Percentiles rank a stretch among this genome's conserved stretches.
Evolutionary conservation across 2,329 filamentous ascomycete genomes (phyloP).

Genomic region (Tolypocladium guangdongense): DNA sequence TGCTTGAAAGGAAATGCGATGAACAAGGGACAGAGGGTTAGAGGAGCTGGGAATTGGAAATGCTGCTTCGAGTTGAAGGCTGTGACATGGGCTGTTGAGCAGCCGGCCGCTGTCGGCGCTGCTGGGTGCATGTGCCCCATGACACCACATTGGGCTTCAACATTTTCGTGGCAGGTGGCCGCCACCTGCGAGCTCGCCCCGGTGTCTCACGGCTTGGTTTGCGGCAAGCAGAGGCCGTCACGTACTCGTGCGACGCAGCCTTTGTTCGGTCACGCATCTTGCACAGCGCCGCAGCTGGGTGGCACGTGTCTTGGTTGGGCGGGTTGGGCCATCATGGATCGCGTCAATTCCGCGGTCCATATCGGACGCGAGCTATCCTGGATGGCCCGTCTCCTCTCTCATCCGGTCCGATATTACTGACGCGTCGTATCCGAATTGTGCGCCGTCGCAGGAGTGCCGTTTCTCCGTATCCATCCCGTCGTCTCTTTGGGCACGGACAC

Average conservation of each 20-base stretch:
- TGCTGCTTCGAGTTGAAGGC: background rate
- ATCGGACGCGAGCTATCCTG: background rate
- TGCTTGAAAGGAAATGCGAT: background rate
- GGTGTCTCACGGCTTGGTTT: background rate
- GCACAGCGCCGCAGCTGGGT: background rate
- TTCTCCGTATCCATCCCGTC: background rate
- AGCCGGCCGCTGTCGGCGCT: background rate
- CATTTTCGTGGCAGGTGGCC: background rate
- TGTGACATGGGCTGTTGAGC: background rate
- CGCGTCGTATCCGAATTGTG: background rate
- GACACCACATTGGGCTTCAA: background rate
- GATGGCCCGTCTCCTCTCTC: too few relatives aligned
- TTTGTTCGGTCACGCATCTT: background rate
- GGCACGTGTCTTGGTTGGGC: background rate
- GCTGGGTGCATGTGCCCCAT: background rate
- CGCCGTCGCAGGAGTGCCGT: background rate
- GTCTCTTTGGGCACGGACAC: background rate
- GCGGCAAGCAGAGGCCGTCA: background rate
- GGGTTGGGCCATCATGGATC: background rate
- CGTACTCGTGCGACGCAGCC: background rate
- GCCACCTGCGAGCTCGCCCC: background rate
- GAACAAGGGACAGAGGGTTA: background rate
- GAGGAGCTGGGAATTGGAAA: too few relatives aligned
- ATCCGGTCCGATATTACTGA: background rate
- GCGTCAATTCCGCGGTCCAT: background rate